Base-by-base conservation (phyloP, 257 asterid genomes). In the Oldenlandia corymbosa region DNA sequence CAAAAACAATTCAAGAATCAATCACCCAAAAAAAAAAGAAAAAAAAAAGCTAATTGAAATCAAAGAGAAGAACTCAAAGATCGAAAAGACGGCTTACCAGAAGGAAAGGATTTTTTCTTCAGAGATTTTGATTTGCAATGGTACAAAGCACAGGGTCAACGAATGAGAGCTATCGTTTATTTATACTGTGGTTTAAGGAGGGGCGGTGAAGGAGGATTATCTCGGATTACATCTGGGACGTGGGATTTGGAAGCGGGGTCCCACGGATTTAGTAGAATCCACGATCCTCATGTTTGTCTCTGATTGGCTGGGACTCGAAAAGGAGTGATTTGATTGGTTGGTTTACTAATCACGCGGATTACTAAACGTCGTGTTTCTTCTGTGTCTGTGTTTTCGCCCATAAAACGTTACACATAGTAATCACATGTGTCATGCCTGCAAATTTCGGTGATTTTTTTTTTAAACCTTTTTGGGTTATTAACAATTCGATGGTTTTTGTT, bases 281-380 rank as follows among this genome's bases (percentile, higher is more conserved):
- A 10, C 14, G 70, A 84, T 81, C 87, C 79, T 54, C 2, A 70
- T 10, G 43, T 30, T 8, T 3, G 65, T 3, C 48, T 75, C 0
- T 64, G 12, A 76, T 72, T 75, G 78, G 84, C 51, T 62, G n/a
- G n/a, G n/a, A n/a, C n/a, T n/a, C n/a, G n/a, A 4, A 2, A 26
- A 10, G 5, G 8, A 53, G 57, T 73, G 62, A 39, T 71, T 7
- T 39, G 68, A 75, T 73, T 78, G 66, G 78, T 45, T 71, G 6
- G 7, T 11, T 20, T 54, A 50, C 24, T 30, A 0, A 4, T 67
- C 45, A 60, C 78, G 48, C 75, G 85, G 88, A 77, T 80, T 47
- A 49, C 2, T n/a, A 23, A 24, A 42, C 61, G 75, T 66, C 81
- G 88, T 84, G 88, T 66, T 84, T 81, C 74, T 81, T 75, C 24